These are phyloP conservation scores for Fusarium staphyleae DNA, from an alignment of 2,329 filamentous ascomycete genomes.

Conservation along the genomic window DNA sequence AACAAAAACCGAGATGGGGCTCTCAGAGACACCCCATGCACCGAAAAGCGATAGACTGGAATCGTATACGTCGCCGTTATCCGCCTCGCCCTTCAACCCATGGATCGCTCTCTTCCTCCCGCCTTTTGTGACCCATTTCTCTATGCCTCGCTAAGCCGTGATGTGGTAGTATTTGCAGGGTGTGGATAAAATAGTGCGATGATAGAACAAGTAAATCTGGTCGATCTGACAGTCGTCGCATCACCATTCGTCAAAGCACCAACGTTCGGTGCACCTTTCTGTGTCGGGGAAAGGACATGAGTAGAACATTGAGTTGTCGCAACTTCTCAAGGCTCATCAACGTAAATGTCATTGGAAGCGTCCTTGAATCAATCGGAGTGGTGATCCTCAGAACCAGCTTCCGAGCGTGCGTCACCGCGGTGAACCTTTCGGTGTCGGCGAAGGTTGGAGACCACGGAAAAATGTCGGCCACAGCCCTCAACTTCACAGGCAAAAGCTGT, in stretches of 20 bases:
- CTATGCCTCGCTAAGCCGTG: conserved; percentile 41
- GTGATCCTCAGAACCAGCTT: conserved; percentile 69
- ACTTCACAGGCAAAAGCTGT: conserved; percentile 92
- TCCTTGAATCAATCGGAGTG: conserved; percentile 59
- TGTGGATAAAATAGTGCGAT: conserved; percentile 33
- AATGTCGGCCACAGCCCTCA: conserved; percentile 92
- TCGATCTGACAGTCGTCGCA: conserved; percentile 8
- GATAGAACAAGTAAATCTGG: conserved; percentile 23
- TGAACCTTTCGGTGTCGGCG: conserved; percentile 96
- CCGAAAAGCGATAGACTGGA: conserved; percentile 42
- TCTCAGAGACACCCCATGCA: conserved; percentile 28
- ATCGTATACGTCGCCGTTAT: conserved; percentile 42
- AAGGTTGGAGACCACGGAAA: conserved; percentile 96
- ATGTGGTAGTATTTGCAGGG: conserved; percentile 37
- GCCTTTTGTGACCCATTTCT: conserved; percentile 41
- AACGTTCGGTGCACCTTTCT: conserved; percentile 2
- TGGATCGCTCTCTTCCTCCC: conserved; percentile 29
- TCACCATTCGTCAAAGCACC: conserved; percentile 11
- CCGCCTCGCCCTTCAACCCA: conserved; percentile 24
- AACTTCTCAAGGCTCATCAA: not conserved
- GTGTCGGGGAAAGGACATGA: conserved; percentile 17
- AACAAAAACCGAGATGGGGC: conserved; percentile 31
- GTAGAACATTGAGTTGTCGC: not conserved
- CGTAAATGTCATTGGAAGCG: not conserved
- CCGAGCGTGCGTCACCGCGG: conserved; percentile 70